Percentiles rank a stretch among this genome's conserved stretches.
Evolutionary conservation across 2,329 filamentous ascomycete species (phyloP).

Genomic region (Dothidotthia symphoricarpi): DNA sequence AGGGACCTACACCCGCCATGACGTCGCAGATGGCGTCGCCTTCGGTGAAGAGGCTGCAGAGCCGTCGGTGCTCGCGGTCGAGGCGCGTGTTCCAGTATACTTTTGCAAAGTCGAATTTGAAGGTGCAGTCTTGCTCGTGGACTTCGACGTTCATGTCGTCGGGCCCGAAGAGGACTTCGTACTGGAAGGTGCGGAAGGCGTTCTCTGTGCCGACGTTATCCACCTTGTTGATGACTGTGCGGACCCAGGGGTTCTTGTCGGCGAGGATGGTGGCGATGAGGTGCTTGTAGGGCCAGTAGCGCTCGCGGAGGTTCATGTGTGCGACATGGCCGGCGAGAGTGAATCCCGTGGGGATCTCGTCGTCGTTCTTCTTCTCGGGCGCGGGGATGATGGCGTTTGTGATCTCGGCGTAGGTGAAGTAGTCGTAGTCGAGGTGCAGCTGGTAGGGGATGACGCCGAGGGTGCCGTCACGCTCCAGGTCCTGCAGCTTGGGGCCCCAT

Average conservation of each 20-base stretch:
- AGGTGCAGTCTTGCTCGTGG: constrained; percentile 79
- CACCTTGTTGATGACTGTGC: constrained; percentile 93
- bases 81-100: constrained; percentile 98
- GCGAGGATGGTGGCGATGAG: constrained; percentile 81
- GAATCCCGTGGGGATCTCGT: constrained; percentile 82
- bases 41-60: constrained; percentile 72
- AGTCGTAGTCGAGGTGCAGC: constrained; percentile 74
- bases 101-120: constrained; percentile 89
- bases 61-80: constrained; percentile 80
- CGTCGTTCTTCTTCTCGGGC: constrained; percentile 69
- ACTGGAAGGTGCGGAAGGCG: constrained; percentile 86
- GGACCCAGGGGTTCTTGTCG: constrained; percentile 81
- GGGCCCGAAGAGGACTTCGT: constrained; percentile 81
- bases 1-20: constrained; percentile 96
- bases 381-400: constrained; percentile 70
- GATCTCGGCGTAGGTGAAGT: constrained; percentile 86
- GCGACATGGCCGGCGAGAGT: constrained; percentile 90
- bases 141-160: constrained; percentile 82
- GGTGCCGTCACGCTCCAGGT: constrained; percentile 66
- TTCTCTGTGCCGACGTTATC: constrained; percentile 83
- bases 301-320: constrained; percentile 83
- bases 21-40: constrained; percentile 93
- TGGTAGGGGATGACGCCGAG: constrained; percentile 73
- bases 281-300: constrained; percentile 80
- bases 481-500: constrained; percentile 69